Evolutionary conservation across 257 asterid genomes (phyloP).

Genomic region (Fraxinus pennsylvanica): DNA sequence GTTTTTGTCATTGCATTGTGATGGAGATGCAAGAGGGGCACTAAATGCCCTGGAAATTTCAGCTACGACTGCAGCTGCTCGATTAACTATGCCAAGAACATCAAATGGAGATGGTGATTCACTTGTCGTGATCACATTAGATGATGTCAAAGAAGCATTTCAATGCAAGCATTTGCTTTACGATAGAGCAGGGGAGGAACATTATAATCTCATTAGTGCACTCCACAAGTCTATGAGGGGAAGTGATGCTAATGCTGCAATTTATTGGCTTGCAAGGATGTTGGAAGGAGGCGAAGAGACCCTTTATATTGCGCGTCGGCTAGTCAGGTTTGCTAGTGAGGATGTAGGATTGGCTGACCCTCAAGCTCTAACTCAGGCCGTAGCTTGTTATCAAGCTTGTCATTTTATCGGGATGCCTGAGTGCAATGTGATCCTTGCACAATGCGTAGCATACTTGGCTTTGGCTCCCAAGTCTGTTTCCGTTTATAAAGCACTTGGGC

Average conservation of each 20-base stretch:
- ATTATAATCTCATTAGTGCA: slow-evolving; percentile 76
- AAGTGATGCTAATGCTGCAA: slow-evolving; percentile 68
- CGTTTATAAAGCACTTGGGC: slow-evolving; percentile 57
- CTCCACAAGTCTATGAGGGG: slow-evolving; percentile 92
- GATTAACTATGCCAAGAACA: not conserved
- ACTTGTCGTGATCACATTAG: not conserved
- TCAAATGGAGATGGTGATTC: not conserved
- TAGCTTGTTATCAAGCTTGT: slow-evolving; percentile 82
- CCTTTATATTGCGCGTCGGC: slow-evolving; percentile 74
- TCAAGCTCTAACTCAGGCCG: slow-evolving; percentile 71
- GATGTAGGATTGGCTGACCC: slow-evolving; percentile 86
- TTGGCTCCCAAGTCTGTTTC: slow-evolving; percentile 78
- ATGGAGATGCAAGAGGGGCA: slow-evolving; percentile 3
- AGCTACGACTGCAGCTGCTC: not conserved
- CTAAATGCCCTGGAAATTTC: not conserved
- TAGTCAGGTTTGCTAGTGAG: slow-evolving; percentile 70
- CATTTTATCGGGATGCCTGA: slow-evolving; percentile 85
- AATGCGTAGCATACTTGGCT: slow-evolving; percentile 74
- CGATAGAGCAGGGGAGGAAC: slow-evolving; percentile 72
- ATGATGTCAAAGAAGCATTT: not conserved
- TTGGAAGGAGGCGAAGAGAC: slow-evolving; percentile 93
- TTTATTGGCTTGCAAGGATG: slow-evolving; percentile 86
- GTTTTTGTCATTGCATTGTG: not conserved
- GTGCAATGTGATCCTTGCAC: slow-evolving; percentile 71
- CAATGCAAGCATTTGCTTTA: slow-evolving; percentile 3